Evolutionary conservation across 2,329 filamentous ascomycete genomes (phyloP).

Genomic region (Podosphaera aphanis): DNA sequence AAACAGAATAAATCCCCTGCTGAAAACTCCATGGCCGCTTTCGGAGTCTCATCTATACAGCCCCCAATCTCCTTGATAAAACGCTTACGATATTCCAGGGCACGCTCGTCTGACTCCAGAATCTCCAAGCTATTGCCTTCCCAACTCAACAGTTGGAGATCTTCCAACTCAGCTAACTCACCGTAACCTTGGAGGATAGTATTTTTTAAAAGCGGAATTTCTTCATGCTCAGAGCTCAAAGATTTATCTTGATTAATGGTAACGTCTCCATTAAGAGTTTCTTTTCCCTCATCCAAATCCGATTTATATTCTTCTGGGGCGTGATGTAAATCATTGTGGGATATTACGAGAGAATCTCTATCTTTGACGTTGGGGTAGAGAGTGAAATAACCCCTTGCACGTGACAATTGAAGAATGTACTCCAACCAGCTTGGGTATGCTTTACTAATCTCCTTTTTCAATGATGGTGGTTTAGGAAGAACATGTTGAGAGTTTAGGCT

Average conservation of each 20-base stretch:
- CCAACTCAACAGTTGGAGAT: constrained; percentile 39
- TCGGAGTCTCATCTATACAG: constrained; percentile 21
- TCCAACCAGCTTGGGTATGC: constrained; percentile 56
- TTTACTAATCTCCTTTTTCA: constrained; percentile 39
- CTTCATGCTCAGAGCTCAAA: constrained; percentile 10
- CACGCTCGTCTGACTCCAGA: constrained; percentile 20
- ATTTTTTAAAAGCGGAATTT: constrained; percentile 20
- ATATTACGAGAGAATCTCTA: constrained; percentile 32
- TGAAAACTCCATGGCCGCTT: constrained; percentile 4
- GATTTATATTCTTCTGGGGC: constrained; percentile 42
- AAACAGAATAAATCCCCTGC: constrained; percentile 13
- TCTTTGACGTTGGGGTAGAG: constrained; percentile 45
- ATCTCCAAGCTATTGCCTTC: constrained; percentile 28
- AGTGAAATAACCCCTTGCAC: constrained; percentile 52
- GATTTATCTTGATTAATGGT: constrained; percentile 12
- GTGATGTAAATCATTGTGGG: constrained; percentile 55
- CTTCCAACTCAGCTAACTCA: constrained; percentile 20
- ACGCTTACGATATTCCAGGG: constrained; percentile 26
- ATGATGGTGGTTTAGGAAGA: constrained; percentile 18
- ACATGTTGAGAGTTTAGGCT: constrained; percentile 12
- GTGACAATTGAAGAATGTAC: constrained; percentile 52
- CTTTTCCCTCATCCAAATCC: constrained; percentile 1
- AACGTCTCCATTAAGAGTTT: constrained; percentile 7
- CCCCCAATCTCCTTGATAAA: constrained; percentile 46
- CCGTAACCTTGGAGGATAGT: constrained; percentile 25